A percentile compares a stretch with the other conserved stretches of the same genome.
phyloP scores from a whole-genome alignment of 192 early-diverging fungal species.

The Gaertneriomyces sp. region DNA sequence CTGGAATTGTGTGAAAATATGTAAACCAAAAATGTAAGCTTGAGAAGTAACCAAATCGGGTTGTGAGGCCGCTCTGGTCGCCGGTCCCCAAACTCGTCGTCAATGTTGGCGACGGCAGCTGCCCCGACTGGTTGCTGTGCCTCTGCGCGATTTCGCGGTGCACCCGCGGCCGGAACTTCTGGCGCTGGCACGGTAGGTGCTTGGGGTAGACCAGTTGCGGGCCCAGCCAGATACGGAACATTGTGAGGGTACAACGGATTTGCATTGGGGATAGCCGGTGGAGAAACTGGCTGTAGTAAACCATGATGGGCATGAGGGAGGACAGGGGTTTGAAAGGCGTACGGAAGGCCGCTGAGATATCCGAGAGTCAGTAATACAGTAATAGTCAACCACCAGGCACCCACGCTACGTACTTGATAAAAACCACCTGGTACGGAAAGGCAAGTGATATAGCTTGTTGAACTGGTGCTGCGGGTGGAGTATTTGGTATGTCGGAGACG shows the following conservation, averaged over 20 bases:
- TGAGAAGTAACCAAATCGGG: constrained; percentile 58
- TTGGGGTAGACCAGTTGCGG: neutral
- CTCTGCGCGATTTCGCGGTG: neutral
- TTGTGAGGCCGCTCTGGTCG: constrained; percentile 26
- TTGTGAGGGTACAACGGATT: neutral
- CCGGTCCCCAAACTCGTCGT: constrained; percentile 34
- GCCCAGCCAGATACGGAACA: neutral
- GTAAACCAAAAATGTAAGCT: constrained; percentile 57
- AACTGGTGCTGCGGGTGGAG: constrained; percentile 2
- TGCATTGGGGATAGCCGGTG: neutral
- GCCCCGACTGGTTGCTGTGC: neutral
- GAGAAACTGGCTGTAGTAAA: neutral
- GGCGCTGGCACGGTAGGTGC: neutral
- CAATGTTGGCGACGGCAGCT: constrained; percentile 3
- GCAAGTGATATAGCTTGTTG: constrained; percentile 8
- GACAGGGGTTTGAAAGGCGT: constrained; percentile 24
- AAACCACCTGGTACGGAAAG: constrained; percentile 26
- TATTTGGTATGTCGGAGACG: neutral
- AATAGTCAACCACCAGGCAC: neutral
- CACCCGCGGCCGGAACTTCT: neutral
- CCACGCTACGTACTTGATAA: constrained; percentile 29
- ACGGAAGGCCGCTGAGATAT: constrained; percentile 29
- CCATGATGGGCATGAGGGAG: neutral
- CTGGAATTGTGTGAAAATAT: constrained; percentile 62
- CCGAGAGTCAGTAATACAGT: neutral